Conservation (phyloP, 1,284 basidiomycete genomes). For the Ustilago nuda region DNA sequence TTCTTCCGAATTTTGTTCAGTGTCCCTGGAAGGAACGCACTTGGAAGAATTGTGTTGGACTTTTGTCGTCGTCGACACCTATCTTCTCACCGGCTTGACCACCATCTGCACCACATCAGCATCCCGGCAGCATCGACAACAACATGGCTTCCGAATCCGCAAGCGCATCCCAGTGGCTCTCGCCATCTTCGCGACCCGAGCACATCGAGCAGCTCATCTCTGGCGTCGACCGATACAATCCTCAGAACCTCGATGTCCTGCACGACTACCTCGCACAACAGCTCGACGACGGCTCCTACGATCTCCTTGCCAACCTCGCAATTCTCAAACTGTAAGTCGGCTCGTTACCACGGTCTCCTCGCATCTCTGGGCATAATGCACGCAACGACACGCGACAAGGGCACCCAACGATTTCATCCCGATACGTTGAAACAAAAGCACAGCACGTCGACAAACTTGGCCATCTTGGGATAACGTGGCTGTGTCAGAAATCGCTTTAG, state of each 20-base stretch:
- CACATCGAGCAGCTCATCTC: conserved; percentile 67
- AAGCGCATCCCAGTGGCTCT: conserved; percentile 45
- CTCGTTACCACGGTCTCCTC: neutral
- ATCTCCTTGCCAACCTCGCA: conserved; percentile 90
- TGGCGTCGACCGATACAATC: conserved; percentile 86
- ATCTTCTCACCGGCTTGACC: neutral
- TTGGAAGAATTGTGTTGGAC: neutral
- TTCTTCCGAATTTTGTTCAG: conserved; percentile 42
- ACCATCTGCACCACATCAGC: conserved; percentile 4
- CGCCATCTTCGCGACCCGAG: conserved; percentile 59
- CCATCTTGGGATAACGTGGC: too few species aligned
- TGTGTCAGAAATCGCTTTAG: too few species aligned
- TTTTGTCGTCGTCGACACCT: neutral
- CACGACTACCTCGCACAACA: conserved; percentile 95
- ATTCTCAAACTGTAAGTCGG: conserved; percentile 82
- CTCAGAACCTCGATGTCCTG: conserved; percentile 88
- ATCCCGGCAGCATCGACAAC: conserved; percentile 11
- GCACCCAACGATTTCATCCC: neutral
- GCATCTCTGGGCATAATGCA: conserved; percentile 5
- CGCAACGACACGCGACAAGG: conserved; percentile 1
- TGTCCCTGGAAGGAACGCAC: neutral
- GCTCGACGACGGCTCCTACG: conserved; percentile 88
- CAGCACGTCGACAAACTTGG: neutral
- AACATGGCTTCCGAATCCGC: conserved; percentile 38
- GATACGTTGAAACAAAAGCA: neutral